Base-by-base conservation (phyloP, 768 basidiomycete species). In the Leccinum truebloodii region DNA sequence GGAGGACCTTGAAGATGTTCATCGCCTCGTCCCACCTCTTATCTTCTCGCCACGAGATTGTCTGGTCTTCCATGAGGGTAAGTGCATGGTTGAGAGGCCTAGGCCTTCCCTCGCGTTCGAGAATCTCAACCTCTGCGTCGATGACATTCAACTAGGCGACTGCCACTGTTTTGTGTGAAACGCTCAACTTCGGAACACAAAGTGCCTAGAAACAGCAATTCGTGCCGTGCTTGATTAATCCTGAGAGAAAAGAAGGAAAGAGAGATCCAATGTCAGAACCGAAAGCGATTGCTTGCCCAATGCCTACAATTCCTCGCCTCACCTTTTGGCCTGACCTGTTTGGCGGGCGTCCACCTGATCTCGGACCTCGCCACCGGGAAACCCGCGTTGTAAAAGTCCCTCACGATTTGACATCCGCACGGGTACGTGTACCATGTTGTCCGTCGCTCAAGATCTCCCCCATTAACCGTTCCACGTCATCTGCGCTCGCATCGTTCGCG, bases 361-460 rank as follows among this genome's bases (percentile, higher is more conserved):
- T 81, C 76, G 67, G 92, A 92, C 59, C 90, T 79, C 59, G 88
- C 69, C 1, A 89, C 80, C 0, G 89, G 89, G 68, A 86, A 90
- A 1, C 78, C 81, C 1, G 77, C 79, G 6, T 74, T 70, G 14
- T 79, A 70, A 65, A 90, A 71, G 65, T 92, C 89, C 61, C 83
- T 76, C 35, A 80, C 79, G 30, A 92, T 26, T 26, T 1, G 26
- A 78, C 41, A 92, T 59, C 41, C 88, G 75, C 41, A 85, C 80
- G 0, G 89, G 89, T 1, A 91, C 69, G 69, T 92, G 80, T 6
- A 92, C 89, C 69, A 22, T 22, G 22, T 26, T 89, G 87, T 18
- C 79, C 83, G 35, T 79, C 79, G 62, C 83, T 82, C 64, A 86
- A 64, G 34, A 90, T 82, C 26, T 85, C 79, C 1, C 89, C 90